Percentiles rank a stretch among this genome's conserved stretches.
These are phyloP conservation scores for Leccinum solheimii DNA, from an alignment of 1,284 basidiomycete species.

Conservation along the genomic window DNA sequence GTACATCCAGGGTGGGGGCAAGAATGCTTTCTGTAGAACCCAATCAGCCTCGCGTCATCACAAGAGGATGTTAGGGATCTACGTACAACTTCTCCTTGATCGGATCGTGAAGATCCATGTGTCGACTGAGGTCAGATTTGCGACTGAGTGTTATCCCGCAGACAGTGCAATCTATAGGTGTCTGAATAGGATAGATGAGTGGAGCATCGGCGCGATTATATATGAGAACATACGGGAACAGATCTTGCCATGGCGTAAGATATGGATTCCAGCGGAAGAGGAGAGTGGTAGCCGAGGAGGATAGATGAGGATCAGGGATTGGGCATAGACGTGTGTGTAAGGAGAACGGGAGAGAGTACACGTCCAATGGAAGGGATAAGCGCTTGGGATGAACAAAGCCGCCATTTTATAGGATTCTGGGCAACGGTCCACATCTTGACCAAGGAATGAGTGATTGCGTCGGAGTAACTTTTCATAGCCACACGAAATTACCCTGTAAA, in stretches of 20 bases:
- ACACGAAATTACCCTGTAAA: conserved; percentile 22
- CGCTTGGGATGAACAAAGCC: conserved; percentile 1
- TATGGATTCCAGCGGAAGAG: neutral
- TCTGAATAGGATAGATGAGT: conserved; percentile 17
- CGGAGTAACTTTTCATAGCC: conserved; percentile 22
- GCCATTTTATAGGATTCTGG: conserved; percentile 24
- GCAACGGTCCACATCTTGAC: conserved; percentile 9
- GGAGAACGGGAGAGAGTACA: neutral
- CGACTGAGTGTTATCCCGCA: conserved; percentile 21
- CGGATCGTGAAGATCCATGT: conserved; percentile 14
- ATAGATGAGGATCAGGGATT: neutral
- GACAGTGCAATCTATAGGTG: neutral
- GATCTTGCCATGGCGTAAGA: neutral
- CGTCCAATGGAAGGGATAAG: neutral
- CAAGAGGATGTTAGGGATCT: neutral
- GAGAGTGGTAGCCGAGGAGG: neutral
- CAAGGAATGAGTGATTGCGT: conserved; percentile 28
- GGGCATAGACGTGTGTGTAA: neutral
- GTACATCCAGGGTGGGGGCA: conserved; percentile 30
- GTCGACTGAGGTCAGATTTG: conserved; percentile 23
- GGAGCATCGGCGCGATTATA: neutral
- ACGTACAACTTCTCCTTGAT: conserved; percentile 25
- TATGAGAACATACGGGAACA: conserved; percentile 12
- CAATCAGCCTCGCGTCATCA: conserved; percentile 4
- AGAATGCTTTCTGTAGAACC: conserved; percentile 24